A percentile compares a stretch with the other conserved stretches of the same genome.
These are phyloP conservation scores for Podospora conica DNA, from an alignment of 495 filamentous ascomycete genomes.

Conservation along the genomic window DNA sequence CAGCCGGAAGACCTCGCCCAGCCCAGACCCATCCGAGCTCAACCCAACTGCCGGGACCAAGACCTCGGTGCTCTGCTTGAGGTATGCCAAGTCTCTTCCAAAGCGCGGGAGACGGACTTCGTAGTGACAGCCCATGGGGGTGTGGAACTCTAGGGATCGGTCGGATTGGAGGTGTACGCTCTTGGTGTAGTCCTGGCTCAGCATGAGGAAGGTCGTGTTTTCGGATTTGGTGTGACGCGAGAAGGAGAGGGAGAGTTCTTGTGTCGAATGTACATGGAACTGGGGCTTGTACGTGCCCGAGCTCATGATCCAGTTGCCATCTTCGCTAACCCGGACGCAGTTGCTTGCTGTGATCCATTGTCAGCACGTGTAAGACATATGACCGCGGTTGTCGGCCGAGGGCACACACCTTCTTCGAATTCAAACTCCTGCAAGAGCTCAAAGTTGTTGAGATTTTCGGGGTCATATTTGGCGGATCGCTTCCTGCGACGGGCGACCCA, in stretches of 20 bases:
- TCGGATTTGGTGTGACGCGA: slow-evolving; percentile 86
- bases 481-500: slow-evolving; percentile 90
- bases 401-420: slow-evolving; percentile 65
- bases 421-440: slow-evolving; percentile 97
- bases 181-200: slow-evolving; percentile 93
- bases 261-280: slow-evolving; percentile 90
- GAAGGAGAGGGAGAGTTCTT: slow-evolving; percentile 87
- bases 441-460: slow-evolving; percentile 86
- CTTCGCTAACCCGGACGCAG: slow-evolving; percentile 85
- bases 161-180: slow-evolving; percentile 90
- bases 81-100: slow-evolving; percentile 81
- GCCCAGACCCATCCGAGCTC: slow-evolving; percentile 61
- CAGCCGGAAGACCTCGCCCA: slow-evolving; percentile 85
- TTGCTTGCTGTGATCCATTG: slow-evolving; percentile 55
- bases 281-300: slow-evolving; percentile 93
- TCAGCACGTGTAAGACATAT: slow-evolving; percentile 2
- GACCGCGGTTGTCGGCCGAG: too few species aligned
- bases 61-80: slow-evolving; percentile 78
- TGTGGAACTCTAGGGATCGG: slow-evolving; percentile 90
- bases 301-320: slow-evolving; percentile 98
- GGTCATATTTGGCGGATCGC: slow-evolving; percentile 86
- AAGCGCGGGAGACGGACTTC: slow-evolving; percentile 83
- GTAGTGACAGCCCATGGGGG: slow-evolving; percentile 81
- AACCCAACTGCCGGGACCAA: slow-evolving; percentile 84
- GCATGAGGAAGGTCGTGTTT: slow-evolving; percentile 88